phyloP scores from a whole-genome alignment of 257 asterid species.

The Dorcoceras hygrometricum region DNA sequence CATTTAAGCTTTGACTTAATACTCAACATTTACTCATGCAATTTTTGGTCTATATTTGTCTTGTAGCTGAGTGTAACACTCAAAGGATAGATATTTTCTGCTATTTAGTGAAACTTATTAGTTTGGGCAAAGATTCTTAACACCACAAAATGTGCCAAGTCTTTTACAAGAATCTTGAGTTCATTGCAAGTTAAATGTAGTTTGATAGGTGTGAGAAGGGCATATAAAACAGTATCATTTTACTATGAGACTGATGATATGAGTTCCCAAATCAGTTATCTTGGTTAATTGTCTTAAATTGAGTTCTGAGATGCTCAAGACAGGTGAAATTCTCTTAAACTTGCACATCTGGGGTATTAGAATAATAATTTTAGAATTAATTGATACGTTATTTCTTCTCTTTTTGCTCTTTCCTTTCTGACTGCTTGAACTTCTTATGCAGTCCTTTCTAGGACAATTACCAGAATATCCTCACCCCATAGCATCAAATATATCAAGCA shows the following conservation, averaged over 20 bases:
- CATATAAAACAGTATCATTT: constrained; percentile 6
- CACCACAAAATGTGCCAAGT: constrained; percentile 4
- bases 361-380: background rate
- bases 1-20: background rate
- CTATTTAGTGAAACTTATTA: constrained; percentile 7
- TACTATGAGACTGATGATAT: constrained; percentile 8
- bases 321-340: constrained; percentile 1
- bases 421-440: constrained; percentile 33
- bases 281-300: constrained; percentile 8
- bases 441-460: constrained; percentile 83
- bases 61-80: constrained; percentile 3
- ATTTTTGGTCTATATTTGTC: constrained; percentile 17
- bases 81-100: background rate
- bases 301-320: background rate
- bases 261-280: background rate
- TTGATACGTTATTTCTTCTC: constrained; percentile 9
- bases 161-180: constrained; percentile 22
- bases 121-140: constrained; percentile 4
- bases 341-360: constrained; percentile 12
- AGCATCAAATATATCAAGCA: constrained; percentile 90
- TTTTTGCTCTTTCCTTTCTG: constrained; percentile 26
- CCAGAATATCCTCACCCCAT: constrained; percentile 84
- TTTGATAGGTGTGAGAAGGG: constrained; percentile 14
- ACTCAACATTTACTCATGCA: background rate
- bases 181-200: constrained; percentile 7